Evolutionary conservation across 2,329 filamentous ascomycete species (phyloP).

Genomic region (Gnomoniopsis smithogilvyi): DNA sequence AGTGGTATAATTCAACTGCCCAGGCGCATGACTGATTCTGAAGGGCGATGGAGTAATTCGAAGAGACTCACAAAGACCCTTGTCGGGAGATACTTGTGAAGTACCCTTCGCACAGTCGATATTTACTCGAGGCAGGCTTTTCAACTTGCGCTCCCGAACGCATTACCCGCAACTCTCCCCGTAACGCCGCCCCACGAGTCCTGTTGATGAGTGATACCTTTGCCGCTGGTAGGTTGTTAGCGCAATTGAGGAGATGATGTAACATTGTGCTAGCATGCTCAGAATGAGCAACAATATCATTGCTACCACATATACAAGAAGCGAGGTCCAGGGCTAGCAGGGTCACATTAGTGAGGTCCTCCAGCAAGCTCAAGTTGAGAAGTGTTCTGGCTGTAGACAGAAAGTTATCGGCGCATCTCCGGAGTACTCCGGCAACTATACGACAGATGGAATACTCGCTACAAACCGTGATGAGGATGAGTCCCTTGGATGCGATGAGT

Average conservation of each 20-base stretch:
- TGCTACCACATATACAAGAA: no score
- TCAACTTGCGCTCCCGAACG: not conserved
- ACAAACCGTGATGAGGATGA: not conserved
- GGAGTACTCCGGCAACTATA: no score
- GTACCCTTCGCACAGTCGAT: not conserved
- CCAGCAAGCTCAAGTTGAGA: no score
- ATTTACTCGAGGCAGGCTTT: not conserved
- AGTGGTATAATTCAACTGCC: no score
- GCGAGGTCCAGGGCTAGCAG: no score
- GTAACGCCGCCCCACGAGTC: not conserved
- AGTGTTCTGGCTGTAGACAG: no score
- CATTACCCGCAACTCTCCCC: not conserved
- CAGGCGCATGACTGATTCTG: no score
- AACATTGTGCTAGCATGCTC: not conserved
- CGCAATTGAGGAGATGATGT: not conserved
- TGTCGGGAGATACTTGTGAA: not conserved
- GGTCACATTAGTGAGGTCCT: no score
- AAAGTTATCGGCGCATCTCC: no score
- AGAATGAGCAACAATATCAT: no score
- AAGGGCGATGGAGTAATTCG: not conserved
- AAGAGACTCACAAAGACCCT: not conserved
- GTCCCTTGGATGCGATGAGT: not conserved
- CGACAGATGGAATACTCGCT: not conserved
- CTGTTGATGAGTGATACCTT: not conserved
- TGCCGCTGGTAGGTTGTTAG: not conserved